phyloP scores from a whole-genome alignment of 2,329 filamentous ascomycete genomes.

The Chrysosporium keratinophilum region DNA sequence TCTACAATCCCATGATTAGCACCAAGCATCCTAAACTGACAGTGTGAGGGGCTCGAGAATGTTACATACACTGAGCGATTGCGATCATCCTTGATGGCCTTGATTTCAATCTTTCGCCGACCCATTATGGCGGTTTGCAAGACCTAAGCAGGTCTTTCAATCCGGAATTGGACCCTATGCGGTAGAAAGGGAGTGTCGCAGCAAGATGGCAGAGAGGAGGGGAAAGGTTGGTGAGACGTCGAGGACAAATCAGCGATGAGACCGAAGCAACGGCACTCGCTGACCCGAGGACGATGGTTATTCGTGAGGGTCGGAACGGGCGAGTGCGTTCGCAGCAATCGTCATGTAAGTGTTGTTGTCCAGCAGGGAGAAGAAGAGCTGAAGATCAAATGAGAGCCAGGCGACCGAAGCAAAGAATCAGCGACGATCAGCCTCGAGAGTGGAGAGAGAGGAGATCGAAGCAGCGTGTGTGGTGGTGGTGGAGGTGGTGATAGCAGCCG shows the following conservation, averaged over 20 bases:
- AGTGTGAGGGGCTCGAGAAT: conserved; percentile 5
- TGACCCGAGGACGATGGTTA: too few relatives aligned
- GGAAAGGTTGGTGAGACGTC: too few relatives aligned
- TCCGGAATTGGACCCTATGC: background rate
- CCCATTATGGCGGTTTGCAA: conserved; percentile 54
- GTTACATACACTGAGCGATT: conserved; percentile 86
- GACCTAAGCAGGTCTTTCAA: conserved; percentile 2
- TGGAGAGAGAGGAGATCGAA: background rate
- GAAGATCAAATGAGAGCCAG: background rate
- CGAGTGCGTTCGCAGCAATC: too few relatives aligned
- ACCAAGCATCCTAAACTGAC: background rate
- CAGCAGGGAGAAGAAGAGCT: too few relatives aligned
- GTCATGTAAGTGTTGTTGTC: too few relatives aligned
- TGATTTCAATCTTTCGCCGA: conserved; percentile 98
- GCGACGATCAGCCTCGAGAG: background rate
- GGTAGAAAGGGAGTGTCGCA: background rate
- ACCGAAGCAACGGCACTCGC: too few relatives aligned
- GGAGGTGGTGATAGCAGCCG: background rate
- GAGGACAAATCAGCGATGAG: too few relatives aligned
- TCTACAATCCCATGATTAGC: conserved; percentile 38
- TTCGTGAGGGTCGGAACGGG: too few relatives aligned
- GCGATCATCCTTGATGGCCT: conserved; percentile 96
- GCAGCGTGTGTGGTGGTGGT: background rate
- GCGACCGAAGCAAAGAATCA: background rate
- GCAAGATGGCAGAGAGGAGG: background rate